phyloP scores from a whole-genome alignment of 2,329 filamentous ascomycete species.

The Pseudogymnoascus sp. region DNA sequence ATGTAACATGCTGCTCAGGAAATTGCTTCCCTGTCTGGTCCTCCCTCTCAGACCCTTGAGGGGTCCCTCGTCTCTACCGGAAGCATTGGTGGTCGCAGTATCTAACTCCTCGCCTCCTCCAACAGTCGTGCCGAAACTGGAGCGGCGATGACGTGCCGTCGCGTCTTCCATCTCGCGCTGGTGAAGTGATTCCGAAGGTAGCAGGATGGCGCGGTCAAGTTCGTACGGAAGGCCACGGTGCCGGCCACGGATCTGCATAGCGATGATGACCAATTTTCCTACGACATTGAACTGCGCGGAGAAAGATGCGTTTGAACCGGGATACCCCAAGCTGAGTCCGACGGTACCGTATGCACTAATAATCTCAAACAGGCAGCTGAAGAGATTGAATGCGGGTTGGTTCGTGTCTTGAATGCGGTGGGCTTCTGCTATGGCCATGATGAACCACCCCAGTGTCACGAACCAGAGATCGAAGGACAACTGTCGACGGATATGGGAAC shows the following conservation, averaged over 20 bases:
- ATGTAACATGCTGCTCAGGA: slow-evolving; percentile 24
- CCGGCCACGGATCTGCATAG: slow-evolving; percentile 61
- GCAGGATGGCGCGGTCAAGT: slow-evolving; percentile 59
- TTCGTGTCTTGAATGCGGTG: slow-evolving; percentile 50
- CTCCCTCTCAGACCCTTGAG: not conserved
- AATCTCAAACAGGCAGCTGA: slow-evolving; percentile 67
- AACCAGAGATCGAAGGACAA: slow-evolving; percentile 98
- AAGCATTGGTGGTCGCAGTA: not conserved
- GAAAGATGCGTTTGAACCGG: slow-evolving; percentile 67
- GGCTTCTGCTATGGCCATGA: slow-evolving; percentile 85
- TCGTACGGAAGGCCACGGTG: slow-evolving; percentile 62
- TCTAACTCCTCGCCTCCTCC: not conserved
- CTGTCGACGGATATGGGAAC: slow-evolving; percentile 83
- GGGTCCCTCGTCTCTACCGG: not conserved
- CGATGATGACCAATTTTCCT: slow-evolving; percentile 56
- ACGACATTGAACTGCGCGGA: slow-evolving; percentile 66
- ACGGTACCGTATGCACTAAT: slow-evolving; percentile 92
- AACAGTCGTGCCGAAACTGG: slow-evolving; percentile 2
- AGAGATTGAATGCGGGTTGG: slow-evolving; percentile 53
- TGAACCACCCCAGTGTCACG: slow-evolving; percentile 85
- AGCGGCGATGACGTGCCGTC: not conserved
- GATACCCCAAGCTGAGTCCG: slow-evolving; percentile 78
- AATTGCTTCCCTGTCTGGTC: slow-evolving; percentile 14
- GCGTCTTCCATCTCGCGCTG: slow-evolving; percentile 46
- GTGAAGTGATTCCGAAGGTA: slow-evolving; percentile 57